These are phyloP conservation scores for Aspergillus terreus DNA, from an alignment of 2,329 filamentous ascomycete genomes.

Conservation along the genomic window DNA sequence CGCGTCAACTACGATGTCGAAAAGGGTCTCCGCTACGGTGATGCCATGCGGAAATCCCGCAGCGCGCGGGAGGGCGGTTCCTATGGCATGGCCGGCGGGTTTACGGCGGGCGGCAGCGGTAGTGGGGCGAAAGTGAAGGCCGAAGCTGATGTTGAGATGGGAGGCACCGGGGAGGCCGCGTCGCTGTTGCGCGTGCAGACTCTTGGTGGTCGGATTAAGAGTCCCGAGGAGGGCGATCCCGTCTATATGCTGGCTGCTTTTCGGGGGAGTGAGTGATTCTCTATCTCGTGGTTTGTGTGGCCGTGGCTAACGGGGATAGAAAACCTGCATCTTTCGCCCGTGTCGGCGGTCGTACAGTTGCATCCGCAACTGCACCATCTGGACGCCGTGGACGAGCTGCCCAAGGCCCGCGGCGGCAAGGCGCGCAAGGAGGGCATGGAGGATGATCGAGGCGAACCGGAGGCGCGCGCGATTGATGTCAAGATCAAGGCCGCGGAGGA, in stretches of 20 bases:
- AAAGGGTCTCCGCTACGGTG: conserved; percentile 79
- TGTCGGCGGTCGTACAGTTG: conserved; percentile 80
- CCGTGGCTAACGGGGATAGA: conserved; percentile 46
- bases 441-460: conserved; percentile 44
- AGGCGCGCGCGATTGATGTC: conserved; percentile 77
- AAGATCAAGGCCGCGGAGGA: conserved; percentile 75
- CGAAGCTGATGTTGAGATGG: conserved; percentile 13
- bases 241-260: conserved; percentile 92
- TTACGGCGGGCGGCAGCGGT: conserved; percentile 46
- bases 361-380: conserved; percentile 90
- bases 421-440: conserved; percentile 41
- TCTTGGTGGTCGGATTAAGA: conserved; percentile 74
- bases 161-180: conserved; percentile 18
- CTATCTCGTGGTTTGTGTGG: not conserved
- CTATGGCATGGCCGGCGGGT: conserved; percentile 69
- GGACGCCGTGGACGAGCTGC: conserved; percentile 73
- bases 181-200: conserved; percentile 72
- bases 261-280: conserved; percentile 60
- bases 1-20: conserved; percentile 73
- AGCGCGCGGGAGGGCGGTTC: conserved; percentile 59
- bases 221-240: conserved; percentile 65
- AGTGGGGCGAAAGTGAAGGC: conserved; percentile 22
- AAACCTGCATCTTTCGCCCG: conserved; percentile 79
- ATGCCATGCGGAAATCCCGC: conserved; percentile 60
- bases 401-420: conserved; percentile 31